Base-by-base conservation (phyloP, 306 rosid genomes). In the Dalbergia cultrata region DNA sequence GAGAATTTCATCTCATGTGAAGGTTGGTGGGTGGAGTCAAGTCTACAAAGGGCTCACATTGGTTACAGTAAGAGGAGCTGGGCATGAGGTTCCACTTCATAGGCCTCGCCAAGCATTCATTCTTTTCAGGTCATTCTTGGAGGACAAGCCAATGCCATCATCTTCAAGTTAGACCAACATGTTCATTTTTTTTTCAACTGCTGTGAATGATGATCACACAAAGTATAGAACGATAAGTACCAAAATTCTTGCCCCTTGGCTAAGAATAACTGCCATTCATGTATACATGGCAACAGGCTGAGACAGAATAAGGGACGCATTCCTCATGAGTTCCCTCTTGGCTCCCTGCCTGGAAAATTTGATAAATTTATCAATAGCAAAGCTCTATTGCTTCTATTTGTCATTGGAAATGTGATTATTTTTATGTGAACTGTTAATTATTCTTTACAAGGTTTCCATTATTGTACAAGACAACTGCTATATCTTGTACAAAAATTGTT, bases 1-100 rank as follows among this genome's bases (percentile, higher is more conserved):
- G 65, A 85, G 67, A 79, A 60, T 61, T 80, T 81, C 12, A 22
- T 74, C 7, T 78, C 33, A 12, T 86, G 71, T 74, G 70, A 77
- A 95, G 99, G 94, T 93, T 83, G 93, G 99, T 67, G 99, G 99
- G 6, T 92, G 99, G 97, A 87, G 89, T 85, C 98, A 93, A 87
- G 89, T 89, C 49, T 95, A 91, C 80, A 88, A 87, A 87, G 99
- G 97, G 31, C 86, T 95, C 47, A 93, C 98, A 67, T 88, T 93
- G 37, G 98, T 92, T 12, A 92, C 97, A 9, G 86, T 93, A 58
- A 84, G 90, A 31, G 97, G 98, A 75, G 98, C 98, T 5, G 99
- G 99, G 56, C 99, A 96, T 67, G 98, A 93, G 86, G 99, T 93
- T 83, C 98, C 99, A 0, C 97, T 93, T 34, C 97, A 90, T 75